phyloP scores from a whole-genome alignment of 2,329 filamentous ascomycete genomes.

The Thielaviopsis ethacetica region DNA sequence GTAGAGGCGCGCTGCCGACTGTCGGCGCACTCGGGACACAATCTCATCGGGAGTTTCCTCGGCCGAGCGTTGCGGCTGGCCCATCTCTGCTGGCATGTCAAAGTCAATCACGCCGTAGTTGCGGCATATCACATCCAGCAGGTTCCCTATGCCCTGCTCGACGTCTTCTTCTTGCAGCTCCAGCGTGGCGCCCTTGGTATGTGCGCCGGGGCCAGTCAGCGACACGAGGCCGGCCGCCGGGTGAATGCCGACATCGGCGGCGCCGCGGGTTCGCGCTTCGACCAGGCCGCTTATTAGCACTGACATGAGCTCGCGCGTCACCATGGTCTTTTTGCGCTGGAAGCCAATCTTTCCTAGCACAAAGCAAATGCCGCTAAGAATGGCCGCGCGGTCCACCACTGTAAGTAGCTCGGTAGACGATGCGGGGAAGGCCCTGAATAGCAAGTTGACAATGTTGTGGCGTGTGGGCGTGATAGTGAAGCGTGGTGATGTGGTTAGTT shows the following conservation, averaged over 20 bases:
- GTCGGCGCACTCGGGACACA: conserved; percentile 41
- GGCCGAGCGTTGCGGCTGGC: conserved; percentile 16
- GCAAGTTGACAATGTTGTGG: conserved; percentile 44
- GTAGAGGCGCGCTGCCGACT: conserved; percentile 46
- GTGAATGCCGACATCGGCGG: conserved; percentile 91
- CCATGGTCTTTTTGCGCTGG: conserved; percentile 78
- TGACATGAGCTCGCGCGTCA: conserved; percentile 70
- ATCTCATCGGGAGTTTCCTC: conserved; percentile 33
- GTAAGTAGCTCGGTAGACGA: conserved; percentile 50
- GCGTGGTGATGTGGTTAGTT: conserved; percentile 35
- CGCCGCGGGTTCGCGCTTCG: conserved; percentile 79
- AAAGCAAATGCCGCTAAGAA: conserved; percentile 74
- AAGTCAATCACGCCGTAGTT: conserved; percentile 48
- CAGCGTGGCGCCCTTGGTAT: conserved; percentile 25
- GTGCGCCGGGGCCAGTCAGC: conserved; percentile 41
- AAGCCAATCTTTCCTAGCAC: conserved; percentile 67
- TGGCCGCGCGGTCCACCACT: conserved; percentile 57
- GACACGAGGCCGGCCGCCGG: conserved; percentile 75
- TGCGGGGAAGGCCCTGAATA: conserved; percentile 57
- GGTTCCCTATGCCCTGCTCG: conserved; percentile 47
- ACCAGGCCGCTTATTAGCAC: conserved; percentile 72
- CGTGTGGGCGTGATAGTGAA: conserved; percentile 40
- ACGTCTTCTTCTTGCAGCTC: conserved; percentile 49
- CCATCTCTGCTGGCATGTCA: conserved; percentile 18
- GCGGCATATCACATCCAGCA: conserved; percentile 43